Base-by-base conservation (phyloP, 768 basidiomycete species). In the Phlebiopsis gigantea region DNA sequence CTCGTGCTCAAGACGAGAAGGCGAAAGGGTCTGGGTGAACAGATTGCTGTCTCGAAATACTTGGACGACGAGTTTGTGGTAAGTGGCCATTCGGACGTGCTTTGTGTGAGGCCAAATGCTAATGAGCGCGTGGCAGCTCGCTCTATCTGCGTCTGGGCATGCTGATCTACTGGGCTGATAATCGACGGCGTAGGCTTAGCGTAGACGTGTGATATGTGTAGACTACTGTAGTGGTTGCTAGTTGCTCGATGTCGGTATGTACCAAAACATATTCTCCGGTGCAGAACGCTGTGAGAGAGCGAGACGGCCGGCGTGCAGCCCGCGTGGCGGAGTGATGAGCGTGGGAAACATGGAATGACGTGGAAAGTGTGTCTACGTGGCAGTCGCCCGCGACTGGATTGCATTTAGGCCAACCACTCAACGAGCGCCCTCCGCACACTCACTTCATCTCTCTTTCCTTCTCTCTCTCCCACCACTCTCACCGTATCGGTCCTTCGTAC, bases 31-130 rank as follows among this genome's bases (percentile, higher is more conserved):
- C 81, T 98, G 26, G 93, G 93, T 24, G 96, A 98, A 71, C 91
- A 93, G 73, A 96, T 98, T 61, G 92, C 94, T 7, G 95, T 97
- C 59, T 93, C 94, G 29, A 98, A 97, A 72, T 98, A 97, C 73
- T 71, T 98, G 68, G 95, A 98, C 70, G 93, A 97, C 67, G 95
- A 98, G 78, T 95, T 95, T 78, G 87, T 92, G 77, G 86, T 90
- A 70, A 67, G 88, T 81, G 12, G 52, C 30, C 51, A 4, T 51
- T 47, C 22, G 14, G 15, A n/a, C n/a, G 41, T 21, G 46, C 21
- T 52, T 28, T 56, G 26, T 3, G 8, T 12, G 12, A 39, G 17
- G 34, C 34, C 17, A 17, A 9, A 17, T 10, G n/a, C 44, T 46
- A 17, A 46, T 55, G 58, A 19, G 46, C 42, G 54, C 55, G 51